Evolutionary conservation across 2,329 filamentous ascomycete genomes (phyloP), one percentile per base, ranked within the genome.

Genomic region (Fusarium drepaniforme): DNA sequence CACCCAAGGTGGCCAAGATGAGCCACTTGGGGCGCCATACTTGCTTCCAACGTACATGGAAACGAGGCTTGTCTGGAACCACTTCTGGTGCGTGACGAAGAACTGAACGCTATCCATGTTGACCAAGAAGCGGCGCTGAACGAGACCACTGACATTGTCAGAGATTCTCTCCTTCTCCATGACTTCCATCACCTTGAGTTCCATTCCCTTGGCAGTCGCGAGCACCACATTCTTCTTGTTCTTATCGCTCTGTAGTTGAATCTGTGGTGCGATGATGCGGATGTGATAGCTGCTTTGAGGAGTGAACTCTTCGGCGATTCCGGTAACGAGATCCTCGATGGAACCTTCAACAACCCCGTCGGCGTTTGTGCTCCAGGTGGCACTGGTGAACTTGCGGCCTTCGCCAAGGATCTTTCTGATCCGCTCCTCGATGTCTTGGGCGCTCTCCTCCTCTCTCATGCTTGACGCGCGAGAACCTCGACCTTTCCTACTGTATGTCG

Each of bases 21-120:
- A 94, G 12, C 95, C 95, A 40, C 90, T 89, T 46, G 94, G 91
- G 35, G 95, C 93, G 42, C 97, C 97, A 80, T 99, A 99, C 70
- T 92, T 93, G 83, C 96, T 98, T 64, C 95, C 96, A 25, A 96
- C 96, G 82, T 99, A 98, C 88, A 98, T 93, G 64, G 97, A 95
- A 64, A 98, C 89, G 74, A 97, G 91, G 72, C 94, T 93, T 12
- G 93, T 93, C 15, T 90, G 90, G 83, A 99, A 96, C 82, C 93
- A 97, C 85, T 97, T 97, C 79, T 96, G 94, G 72, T 96, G 96
- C 1, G 96, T 97, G 60, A 99, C 96, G 77, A 99, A 99, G 84
- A 99, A 98, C 82, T 99, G 97, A 33, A 97, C 93, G 80, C 96
- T 97, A 84, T 99, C 97, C 93, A 98, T 98, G 76, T 95, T 94